Base-by-base conservation (phyloP, 768 basidiomycete species). In the Amylocystis lapponica region DNA sequence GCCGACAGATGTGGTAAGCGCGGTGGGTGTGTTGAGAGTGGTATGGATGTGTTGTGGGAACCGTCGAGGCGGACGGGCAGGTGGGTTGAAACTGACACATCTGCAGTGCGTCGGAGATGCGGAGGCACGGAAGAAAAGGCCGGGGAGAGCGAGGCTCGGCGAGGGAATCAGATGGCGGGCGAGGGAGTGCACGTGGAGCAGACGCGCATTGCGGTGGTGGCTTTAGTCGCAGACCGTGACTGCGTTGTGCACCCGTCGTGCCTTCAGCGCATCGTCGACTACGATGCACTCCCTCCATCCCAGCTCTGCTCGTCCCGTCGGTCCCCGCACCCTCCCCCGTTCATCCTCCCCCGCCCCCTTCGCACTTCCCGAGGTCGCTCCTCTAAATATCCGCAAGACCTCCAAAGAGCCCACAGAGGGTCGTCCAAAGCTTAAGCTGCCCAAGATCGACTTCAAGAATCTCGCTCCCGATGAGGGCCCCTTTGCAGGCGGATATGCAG, bases 241-340 rank as follows among this genome's bases (percentile, higher is more conserved):
- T 20, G 36, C 36, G 36, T 43, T 43, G 41, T 41, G 27, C 20
- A 6, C 43, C 29, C 26, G 37, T 13, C 39, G 19, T n/a, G 26
- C 21, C 22, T 13, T 8, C 30, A 14, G 20, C 33, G 16, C 52
- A 40, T 41, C 49, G 21, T 43, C 50, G 36, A 29, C 44, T 48
- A 43, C 57, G 39, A 57, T 59, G 52, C 53, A 57, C 36, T 55
- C 59, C 42, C 45, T 55, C 40, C 60, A 56, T 36, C 45, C 58
- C 19, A 46, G 44, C 43, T 54, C 56, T 10, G 45, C 61, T 16
- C 69, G 75, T 41, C 78, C 78, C 30, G 60, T 68, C 43, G 79
- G 79, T 21, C 79, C 79, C 33, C 74, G 78, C 25, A 66, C 53
- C 12, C 50, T 63, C 33, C 65, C 53, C 33, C 69, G 74, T 26